A percentile compares a stretch with the other conserved stretches of the same genome.
These are phyloP conservation scores for Antonospora locustae DNA, from an alignment of 371 early-diverging fungal species.

Conservation along the genomic window DNA sequence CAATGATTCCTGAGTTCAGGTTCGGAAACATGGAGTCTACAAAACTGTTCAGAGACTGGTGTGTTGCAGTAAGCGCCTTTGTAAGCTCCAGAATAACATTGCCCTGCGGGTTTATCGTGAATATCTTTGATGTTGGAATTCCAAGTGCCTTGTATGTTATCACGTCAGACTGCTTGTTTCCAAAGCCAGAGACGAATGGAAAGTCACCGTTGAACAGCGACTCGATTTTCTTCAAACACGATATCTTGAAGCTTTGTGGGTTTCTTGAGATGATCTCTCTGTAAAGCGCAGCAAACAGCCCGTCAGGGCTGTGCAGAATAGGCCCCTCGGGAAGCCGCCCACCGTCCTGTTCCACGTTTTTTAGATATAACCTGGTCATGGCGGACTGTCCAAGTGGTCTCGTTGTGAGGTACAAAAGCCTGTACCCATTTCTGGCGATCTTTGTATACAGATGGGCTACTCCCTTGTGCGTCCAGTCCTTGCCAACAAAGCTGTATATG, in stretches of 20 bases:
- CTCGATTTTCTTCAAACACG: slow-evolving; percentile 74
- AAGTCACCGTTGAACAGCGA: slow-evolving; percentile 60
- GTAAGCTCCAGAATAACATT: slow-evolving; percentile 68
- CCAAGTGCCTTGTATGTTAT: slow-evolving; percentile 79
- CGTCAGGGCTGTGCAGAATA: slow-evolving; percentile 83
- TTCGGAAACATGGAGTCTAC: slow-evolving; percentile 87
- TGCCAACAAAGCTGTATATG: slow-evolving; percentile 84
- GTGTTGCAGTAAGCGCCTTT: slow-evolving; percentile 12
- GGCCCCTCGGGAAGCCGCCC: slow-evolving; percentile 84
- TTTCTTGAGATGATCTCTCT: slow-evolving; percentile 77
- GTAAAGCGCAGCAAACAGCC: slow-evolving; percentile 66
- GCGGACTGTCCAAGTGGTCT: slow-evolving; percentile 81
- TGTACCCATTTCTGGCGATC: slow-evolving; percentile 79
- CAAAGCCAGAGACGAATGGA: slow-evolving; percentile 93
- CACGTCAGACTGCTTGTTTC: slow-evolving; percentile 82
- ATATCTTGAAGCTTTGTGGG: slow-evolving; percentile 92
- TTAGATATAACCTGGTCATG: slow-evolving; percentile 74
- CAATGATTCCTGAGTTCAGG: slow-evolving; percentile 29
- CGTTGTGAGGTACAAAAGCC: slow-evolving; percentile 81
- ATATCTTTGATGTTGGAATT: slow-evolving; percentile 77
- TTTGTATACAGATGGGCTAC: slow-evolving; percentile 84
- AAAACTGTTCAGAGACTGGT: slow-evolving; percentile 60
- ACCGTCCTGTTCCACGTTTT: slow-evolving; percentile 68
- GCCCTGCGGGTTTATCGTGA: slow-evolving; percentile 80
- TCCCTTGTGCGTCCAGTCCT: slow-evolving; percentile 92